Evolutionary conservation across 306 rosid species (phyloP), one percentile per base, ranked within the genome.

Genomic region (Dicorynia guianensis): DNA sequence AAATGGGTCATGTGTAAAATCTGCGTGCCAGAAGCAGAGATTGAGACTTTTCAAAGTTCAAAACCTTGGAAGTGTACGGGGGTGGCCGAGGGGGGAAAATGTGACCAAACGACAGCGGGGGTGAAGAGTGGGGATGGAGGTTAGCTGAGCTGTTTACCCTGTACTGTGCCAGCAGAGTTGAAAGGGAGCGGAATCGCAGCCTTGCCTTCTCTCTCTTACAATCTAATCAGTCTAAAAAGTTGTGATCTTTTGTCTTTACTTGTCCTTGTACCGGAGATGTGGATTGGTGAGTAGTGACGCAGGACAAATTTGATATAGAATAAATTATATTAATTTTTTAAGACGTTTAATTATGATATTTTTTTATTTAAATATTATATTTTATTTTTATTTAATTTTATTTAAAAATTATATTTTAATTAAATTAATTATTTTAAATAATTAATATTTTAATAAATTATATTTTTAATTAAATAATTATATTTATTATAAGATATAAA

Each of bases 141-240:
- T n/a, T 17, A 11, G 44, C 20, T 74, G 80, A 67, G 83, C 72
- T 80, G 87, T 76, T 56, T 48, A 34, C 76, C 67, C 61, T 76
- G 76, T 69, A 34, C 42, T 20, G 19, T 15, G 40, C 9, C 48
- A 19, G 53, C 57, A 35, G 67, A 18, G 46, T 34, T 49, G 81
- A 73, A 54, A 63, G 60, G 50, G 57, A 20, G 77, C 30, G 55
- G 52, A 61, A 57, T n/a, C 5, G 18, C 18, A 76, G 57, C 4
- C 34, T 61, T 38, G 61, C 62, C 25, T 52, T 76, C 66, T 66
- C 71, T 71, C 78, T 60, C 61, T 20, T 30, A 1, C 47, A 40
- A 19, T 71, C 75, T 66, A 60, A 66, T 68, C 71, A 71, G 38
- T 63, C 75, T 74, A 53, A 75, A 83, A 83, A 79, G 81, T 49